A percentile compares a stretch with the other conserved stretches of the same genome.
These are phyloP conservation scores for Vicia sativa DNA, from an alignment of 306 rosid species.

Conservation along the genomic window DNA sequence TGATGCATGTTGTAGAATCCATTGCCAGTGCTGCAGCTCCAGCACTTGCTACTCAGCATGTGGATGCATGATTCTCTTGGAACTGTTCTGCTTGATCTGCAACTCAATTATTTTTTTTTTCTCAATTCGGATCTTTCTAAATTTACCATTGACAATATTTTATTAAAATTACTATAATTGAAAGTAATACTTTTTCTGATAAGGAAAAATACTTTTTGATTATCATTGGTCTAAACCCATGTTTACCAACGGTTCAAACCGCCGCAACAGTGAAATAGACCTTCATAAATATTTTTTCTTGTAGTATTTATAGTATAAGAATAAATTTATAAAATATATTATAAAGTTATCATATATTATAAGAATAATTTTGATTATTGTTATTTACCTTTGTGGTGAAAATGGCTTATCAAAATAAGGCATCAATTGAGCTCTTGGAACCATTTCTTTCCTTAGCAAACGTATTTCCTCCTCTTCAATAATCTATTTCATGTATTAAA, in stretches of 20 bases:
- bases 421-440: slow-evolving; percentile 97
- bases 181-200: not conserved
- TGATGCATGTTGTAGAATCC: slow-evolving; percentile 60
- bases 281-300: no score
- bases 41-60: slow-evolving; percentile 56
- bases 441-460: slow-evolving; percentile 86
- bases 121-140: not conserved
- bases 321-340: no score
- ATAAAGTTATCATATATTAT: no score
- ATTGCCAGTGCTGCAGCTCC: slow-evolving; percentile 45
- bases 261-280: no score
- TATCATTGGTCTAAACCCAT: not conserved
- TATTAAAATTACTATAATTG: not conserved
- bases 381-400: slow-evolving; percentile 77
- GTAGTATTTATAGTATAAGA: no score
- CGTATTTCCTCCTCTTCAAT: slow-evolving; percentile 95
- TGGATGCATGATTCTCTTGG: slow-evolving; percentile 77
- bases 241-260: no score
- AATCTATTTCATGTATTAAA: slow-evolving; percentile 55
- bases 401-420: slow-evolving; percentile 91
- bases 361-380: not conserved
- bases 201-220: not conserved
- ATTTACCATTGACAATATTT: not conserved
- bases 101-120: slow-evolving; percentile 15
- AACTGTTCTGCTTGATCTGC: slow-evolving; percentile 76